Evolutionary conservation across 306 rosid species (phyloP), one percentile per base, ranked within the genome.

Genomic region (Phaseolus lunatus): DNA sequence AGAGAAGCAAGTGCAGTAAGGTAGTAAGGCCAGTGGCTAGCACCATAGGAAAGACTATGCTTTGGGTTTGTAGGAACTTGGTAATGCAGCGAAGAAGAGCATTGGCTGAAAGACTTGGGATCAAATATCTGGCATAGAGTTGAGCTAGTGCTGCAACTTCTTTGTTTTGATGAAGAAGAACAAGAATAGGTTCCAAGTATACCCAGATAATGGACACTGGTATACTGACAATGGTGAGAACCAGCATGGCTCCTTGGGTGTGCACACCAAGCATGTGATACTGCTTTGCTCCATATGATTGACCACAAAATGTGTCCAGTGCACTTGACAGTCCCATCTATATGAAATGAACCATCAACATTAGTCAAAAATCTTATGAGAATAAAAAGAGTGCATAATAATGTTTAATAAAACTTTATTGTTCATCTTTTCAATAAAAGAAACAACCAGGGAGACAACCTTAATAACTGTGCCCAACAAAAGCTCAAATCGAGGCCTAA

Each of bases 221-320:
- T 24, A 89, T 37, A 26, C 88, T 85, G 16, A 84, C 88, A 64
- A 88, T 35, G 19, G 67, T 43, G 52, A 73, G 76, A 59, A 83
- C 84, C 31, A 91, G 18, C 87, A 89, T 87, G 14, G 88, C 95
- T 83, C 97, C 79, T 66, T 91, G 95, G 70, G 80, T 73, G 65
- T 89, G 91, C 72, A 89, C 81, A 0, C 97, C 95, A 72, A 91
- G 61, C 90, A 87, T 76, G 18, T 79, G 89, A 69, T 83, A 86
- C 10, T 86, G 91, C 71, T 87, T 61, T 78, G 98, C 97, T 72
- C 96, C 96, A 89, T 24, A n/a, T n/a, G n/a, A 82, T 78, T 93
- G 98, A 5, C 97, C 97, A 19, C 93, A 91, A 24, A 91, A 88
- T 18, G 98, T 89, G 73, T 89, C 98, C 58, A 93, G 41, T 22